Conservation (phyloP, 2,329 filamentous ascomycete species). For the Penicillium sp. region DNA sequence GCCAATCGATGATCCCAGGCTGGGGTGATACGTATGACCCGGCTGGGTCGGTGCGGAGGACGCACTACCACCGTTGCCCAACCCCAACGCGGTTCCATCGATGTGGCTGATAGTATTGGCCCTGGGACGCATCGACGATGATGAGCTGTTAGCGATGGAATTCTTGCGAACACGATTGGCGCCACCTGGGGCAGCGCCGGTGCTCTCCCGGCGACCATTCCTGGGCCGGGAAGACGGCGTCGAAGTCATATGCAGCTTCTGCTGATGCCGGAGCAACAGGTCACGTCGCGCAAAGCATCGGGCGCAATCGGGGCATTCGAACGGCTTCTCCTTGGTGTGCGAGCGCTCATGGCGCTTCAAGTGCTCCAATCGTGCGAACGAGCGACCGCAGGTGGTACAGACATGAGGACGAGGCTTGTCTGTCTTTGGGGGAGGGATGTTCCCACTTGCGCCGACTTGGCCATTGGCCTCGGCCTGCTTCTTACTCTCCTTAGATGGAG, state of each 20-base stretch:
- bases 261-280: conserved; percentile 88
- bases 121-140: conserved; percentile 76
- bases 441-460: conserved; percentile 30
- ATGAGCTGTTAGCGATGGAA: conserved; percentile 66
- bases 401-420: conserved; percentile 96
- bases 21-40: conserved; percentile 68
- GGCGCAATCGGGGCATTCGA: conserved; percentile 91
- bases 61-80: conserved; percentile 43
- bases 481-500: conserved; percentile 27
- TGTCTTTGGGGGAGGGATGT: conserved; percentile 76
- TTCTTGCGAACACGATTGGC: conserved; percentile 84
- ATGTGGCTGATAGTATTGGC: conserved; percentile 97
- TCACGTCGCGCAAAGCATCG: conserved; percentile 94
- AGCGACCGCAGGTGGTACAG: conserved; percentile 84
- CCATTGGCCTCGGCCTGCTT: conserved; percentile 33
- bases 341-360: conserved; percentile 95
- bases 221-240: conserved; percentile 82
- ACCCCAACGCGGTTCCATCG: conserved; percentile 70
- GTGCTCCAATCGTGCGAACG: conserved; percentile 92
- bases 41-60: conserved; percentile 28
- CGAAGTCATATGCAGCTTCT: conserved; percentile 94
- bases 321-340: conserved; percentile 99
- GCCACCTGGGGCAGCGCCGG: conserved; percentile 58
- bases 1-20: conserved; percentile 60
- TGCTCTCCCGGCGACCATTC: conserved; percentile 81